Percentiles rank a stretch among this genome's conserved stretches.
phyloP scores from a whole-genome alignment of 306 rosid species.

The Cicer judaicum region DNA sequence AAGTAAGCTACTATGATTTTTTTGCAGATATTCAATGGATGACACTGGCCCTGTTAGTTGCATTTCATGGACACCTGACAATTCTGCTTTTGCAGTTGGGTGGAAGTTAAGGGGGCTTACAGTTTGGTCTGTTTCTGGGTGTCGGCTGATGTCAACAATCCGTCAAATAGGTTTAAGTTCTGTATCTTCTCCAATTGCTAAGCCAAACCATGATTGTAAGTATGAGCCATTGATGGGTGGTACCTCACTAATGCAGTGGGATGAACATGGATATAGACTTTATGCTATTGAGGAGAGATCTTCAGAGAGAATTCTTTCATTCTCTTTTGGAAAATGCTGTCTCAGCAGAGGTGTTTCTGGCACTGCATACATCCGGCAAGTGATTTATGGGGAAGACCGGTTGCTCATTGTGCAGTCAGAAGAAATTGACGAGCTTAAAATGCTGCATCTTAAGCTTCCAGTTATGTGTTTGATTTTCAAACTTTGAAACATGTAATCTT shows the following conservation, averaged over 20 bases:
- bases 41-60: conserved; percentile 93
- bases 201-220: conserved; percentile 79
- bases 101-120: conserved; percentile 97
- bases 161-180: conserved; percentile 93
- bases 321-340: conserved; percentile 97
- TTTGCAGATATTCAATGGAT: conserved; percentile 87
- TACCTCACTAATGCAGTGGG: conserved; percentile 93
- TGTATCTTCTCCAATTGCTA: conserved; percentile 80
- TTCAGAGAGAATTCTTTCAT: conserved; percentile 80
- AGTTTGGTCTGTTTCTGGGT: conserved; percentile 97
- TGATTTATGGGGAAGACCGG: conserved; percentile 89
- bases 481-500: conserved; percentile 33
- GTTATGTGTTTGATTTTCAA: conserved; percentile 63
- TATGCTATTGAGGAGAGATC: conserved; percentile 80
- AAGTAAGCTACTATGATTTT: conserved; percentile 35
- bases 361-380: conserved; percentile 85
- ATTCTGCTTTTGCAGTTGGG: conserved; percentile 97
- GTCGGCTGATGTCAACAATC: conserved; percentile 96
- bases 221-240: conserved; percentile 92
- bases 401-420: conserved; percentile 90
- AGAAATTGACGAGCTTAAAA: conserved; percentile 94
- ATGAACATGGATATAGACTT: conserved; percentile 91
- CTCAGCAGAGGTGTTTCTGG: conserved; percentile 98
- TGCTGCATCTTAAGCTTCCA: conserved; percentile 95
- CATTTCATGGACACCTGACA: conserved; percentile 98